A percentile compares a stretch with the other conserved stretches of the same genome.
Evolutionary conservation across 2,329 filamentous ascomycete genomes (phyloP).

Genomic region (Stagonosporopsis chrysanthemi): DNA sequence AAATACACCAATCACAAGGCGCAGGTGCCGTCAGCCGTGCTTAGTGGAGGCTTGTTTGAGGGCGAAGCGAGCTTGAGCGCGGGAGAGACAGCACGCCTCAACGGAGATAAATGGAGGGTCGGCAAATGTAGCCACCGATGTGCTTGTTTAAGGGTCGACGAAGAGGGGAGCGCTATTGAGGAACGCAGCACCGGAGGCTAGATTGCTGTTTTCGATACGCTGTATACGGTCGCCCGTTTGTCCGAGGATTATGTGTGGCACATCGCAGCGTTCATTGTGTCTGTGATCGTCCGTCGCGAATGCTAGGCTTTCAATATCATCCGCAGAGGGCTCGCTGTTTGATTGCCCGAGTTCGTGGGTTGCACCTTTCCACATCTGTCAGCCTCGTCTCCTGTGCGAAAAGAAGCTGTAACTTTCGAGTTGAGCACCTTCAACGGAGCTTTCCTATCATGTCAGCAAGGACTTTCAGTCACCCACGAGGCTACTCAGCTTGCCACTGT

Average conservation of each 20-base stretch:
- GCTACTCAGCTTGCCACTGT: too few species aligned
- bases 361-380: too few species aligned
- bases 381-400: too few species aligned
- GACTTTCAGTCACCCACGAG: too few species aligned
- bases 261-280: not conserved
- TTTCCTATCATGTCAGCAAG: too few species aligned
- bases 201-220: not conserved
- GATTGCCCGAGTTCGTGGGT: too few species aligned
- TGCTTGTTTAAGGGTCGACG: not conserved
- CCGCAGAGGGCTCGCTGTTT: not conserved
- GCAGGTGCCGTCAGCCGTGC: not conserved
- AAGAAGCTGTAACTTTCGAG: too few species aligned
- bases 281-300: too few species aligned
- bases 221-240: not conserved
- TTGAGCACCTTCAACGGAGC: too few species aligned
- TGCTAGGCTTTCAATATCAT: not conserved
- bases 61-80: constrained; percentile 7
- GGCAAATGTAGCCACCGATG: not conserved
- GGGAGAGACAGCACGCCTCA: constrained; percentile 1
- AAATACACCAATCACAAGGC: constrained; percentile 2
- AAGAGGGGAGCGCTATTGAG: not conserved
- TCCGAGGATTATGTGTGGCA: not conserved
- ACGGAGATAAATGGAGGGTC: constrained; percentile 20
- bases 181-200: not conserved
- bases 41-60: constrained; percentile 1